Conservation (phyloP, 352 stramenopile genomes). For the Phytophthora hibernalis region DNA sequence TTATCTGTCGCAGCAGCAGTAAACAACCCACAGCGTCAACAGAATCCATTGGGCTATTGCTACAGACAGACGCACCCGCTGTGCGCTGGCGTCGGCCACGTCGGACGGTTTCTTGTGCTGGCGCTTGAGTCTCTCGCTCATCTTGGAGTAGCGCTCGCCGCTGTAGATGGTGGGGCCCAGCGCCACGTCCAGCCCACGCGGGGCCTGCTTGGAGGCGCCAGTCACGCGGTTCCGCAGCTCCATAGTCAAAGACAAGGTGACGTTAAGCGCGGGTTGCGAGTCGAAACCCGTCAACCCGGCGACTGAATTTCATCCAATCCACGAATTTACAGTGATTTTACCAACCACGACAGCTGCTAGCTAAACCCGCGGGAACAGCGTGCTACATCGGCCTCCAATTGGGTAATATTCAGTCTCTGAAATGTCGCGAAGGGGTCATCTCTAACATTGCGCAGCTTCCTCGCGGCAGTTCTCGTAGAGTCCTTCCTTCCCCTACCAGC, state of each 20-base stretch:
- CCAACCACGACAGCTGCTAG: no score
- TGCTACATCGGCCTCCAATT: slow-evolving; percentile 10
- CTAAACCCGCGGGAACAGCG: slow-evolving; percentile 6
- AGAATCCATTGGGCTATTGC: neutral
- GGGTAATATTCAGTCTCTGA: slow-evolving; percentile 9
- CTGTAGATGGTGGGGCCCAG: slow-evolving; percentile 84
- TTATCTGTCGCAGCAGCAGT: slow-evolving; percentile 44
- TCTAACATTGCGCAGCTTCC: slow-evolving; percentile 2
- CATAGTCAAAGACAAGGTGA: slow-evolving; percentile 42
- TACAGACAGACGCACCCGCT: slow-evolving; percentile 39
- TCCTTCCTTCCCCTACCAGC: slow-evolving; percentile 7
- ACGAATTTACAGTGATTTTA: no score
- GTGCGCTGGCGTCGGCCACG: slow-evolving; percentile 41
- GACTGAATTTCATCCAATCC: neutral
- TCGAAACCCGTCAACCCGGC: neutral
- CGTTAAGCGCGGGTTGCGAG: neutral
- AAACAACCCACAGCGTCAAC: slow-evolving; percentile 13
- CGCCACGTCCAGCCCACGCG: slow-evolving; percentile 53
- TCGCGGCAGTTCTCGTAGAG: slow-evolving; percentile 14
- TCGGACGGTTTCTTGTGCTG: slow-evolving; percentile 60
- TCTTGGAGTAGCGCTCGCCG: slow-evolving; percentile 85
- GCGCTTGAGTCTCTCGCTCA: slow-evolving; percentile 84
- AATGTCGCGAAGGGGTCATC: slow-evolving; percentile 24
- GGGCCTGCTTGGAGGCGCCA: slow-evolving; percentile 40
- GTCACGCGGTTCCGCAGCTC: slow-evolving; percentile 67